Percentiles rank a stretch among this genome's conserved stretches.
These are phyloP conservation scores for Rutstroemia sp. DNA, from an alignment of 2,329 filamentous ascomycete species.

Conservation along the genomic window DNA sequence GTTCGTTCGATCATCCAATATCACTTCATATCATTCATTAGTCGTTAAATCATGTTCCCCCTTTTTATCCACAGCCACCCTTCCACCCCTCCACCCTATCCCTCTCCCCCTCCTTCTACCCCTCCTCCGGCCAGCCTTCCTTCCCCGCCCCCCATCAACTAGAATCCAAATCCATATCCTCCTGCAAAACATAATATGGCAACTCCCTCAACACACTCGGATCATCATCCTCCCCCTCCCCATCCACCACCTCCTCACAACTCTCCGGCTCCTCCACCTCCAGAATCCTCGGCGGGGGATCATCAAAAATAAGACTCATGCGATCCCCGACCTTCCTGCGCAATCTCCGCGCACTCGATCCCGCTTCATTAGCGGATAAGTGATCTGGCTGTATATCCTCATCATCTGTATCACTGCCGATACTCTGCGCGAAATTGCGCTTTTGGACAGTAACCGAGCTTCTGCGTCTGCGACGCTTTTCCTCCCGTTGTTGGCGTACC, in stretches of 20 bases:
- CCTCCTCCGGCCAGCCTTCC: constrained; percentile 10
- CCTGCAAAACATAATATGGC: constrained; percentile 23
- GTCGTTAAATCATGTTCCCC: background rate
- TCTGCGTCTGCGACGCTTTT: constrained; percentile 25
- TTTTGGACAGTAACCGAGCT: constrained; percentile 27
- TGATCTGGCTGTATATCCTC: constrained; percentile 28
- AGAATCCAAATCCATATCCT: constrained; percentile 27
- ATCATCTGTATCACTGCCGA: constrained; percentile 30
- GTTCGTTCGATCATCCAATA: background rate
- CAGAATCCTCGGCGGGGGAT: constrained; percentile 28
- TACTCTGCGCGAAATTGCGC: constrained; percentile 27
- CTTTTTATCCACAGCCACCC: background rate
- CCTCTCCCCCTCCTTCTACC: constrained; percentile 1
- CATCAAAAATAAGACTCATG: constrained; percentile 29
- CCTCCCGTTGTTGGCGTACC: constrained; percentile 17
- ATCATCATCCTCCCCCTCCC: constrained; percentile 12
- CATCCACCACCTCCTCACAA: constrained; percentile 26
- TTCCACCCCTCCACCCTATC: background rate
- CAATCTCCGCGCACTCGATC: constrained; percentile 28
- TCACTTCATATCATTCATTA: background rate
- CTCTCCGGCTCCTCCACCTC: constrained; percentile 30
- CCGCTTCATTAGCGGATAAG: constrained; percentile 26
- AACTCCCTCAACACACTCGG: constrained; percentile 16
- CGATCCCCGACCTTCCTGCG: constrained; percentile 27
- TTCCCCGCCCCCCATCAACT: background rate